Percentiles rank a stretch among this genome's conserved stretches.
Conservation (phyloP, 371 early-diverging fungal genomes). For the Umbelopsis sp. region DNA sequence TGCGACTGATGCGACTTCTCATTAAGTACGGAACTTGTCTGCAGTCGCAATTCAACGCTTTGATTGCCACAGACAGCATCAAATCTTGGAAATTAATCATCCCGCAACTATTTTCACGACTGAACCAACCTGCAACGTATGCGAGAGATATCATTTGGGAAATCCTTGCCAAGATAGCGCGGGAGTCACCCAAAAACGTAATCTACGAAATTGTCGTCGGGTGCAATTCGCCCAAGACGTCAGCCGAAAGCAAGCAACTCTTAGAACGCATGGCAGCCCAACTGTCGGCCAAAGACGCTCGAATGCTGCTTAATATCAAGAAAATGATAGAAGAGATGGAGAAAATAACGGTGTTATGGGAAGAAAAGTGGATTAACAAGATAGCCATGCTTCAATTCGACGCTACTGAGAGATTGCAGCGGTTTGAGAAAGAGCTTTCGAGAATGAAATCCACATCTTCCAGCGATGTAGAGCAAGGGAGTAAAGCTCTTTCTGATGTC, state of each 20-base stretch:
- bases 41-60: constrained; percentile 38
- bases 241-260: constrained; percentile 42
- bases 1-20: constrained; percentile 68
- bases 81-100: constrained; percentile 75
- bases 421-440: constrained; percentile 55
- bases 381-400: constrained; percentile 71
- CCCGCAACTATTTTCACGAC: constrained; percentile 79
- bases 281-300: constrained; percentile 46
- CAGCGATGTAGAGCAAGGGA: constrained; percentile 42
- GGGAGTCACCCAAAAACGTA: constrained; percentile 64
- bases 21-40: constrained; percentile 66
- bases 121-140: constrained; percentile 67
- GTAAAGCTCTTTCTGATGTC: constrained; percentile 53
- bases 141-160: constrained; percentile 56
- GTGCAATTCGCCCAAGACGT: constrained; percentile 53
- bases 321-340: constrained; percentile 70
- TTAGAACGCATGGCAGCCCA: constrained; percentile 47
- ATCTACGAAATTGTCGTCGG: constrained; percentile 77
- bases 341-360: constrained; percentile 79
- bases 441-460: constrained; percentile 45
- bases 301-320: constrained; percentile 62
- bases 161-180: constrained; percentile 63
- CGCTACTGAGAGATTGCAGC: constrained; percentile 55
- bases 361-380: constrained; percentile 79
- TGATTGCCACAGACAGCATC: constrained; percentile 50